Evolutionary conservation across 2,329 filamentous ascomycete genomes (phyloP), one percentile per base, ranked within the genome.

Genomic region (Venturia carpophila): DNA sequence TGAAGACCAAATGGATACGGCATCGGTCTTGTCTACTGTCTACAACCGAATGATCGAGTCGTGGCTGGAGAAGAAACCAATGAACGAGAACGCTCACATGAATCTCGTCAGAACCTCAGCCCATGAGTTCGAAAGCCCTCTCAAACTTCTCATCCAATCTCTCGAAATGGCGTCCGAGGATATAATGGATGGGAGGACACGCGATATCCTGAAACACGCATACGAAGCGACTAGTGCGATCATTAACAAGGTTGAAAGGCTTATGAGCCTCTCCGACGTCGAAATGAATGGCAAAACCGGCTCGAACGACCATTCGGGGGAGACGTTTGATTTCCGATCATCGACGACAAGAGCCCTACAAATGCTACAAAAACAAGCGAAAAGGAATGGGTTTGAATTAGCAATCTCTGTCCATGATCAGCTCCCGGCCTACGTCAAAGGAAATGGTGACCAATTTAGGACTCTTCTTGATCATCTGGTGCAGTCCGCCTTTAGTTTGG

Each of bases 271-370:
- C n/a, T 27, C 52, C 27, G 52, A 58, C 15, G 2, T 37, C 13
- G 52, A 58, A 24, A 24, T 15, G 5, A 34, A 55, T 37, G 17
- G 15, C 5, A 19, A 58, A 34, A 21, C n/a, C 19, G 52, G 30
- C 19, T 34, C 19, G 27, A 11, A 34, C 11, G 30, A 58, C 19
- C 52, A 58, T 30, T 34, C 49, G 9, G 17, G 17, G 2, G 52
- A 58, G 21, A 58, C 52, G 15, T 61, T 61, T 61, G 60, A 61
- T 61, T n/a, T 45, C 17, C 43, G 43, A 41, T 42, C 60, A 58
- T 37, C 30, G 19, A 37, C 52, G 9, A 58, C 52, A 9, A 58
- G 52, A 10, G 52, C 52, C 19, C 19, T 58, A 21, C 27, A 58
- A 21, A 37, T 19, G 10, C 27, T 58, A 4, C 52, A 58, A 4